Evolutionary conservation across 1,284 basidiomycete genomes (phyloP).

Genomic region (Apiotrichum akiyoshidainum): DNA sequence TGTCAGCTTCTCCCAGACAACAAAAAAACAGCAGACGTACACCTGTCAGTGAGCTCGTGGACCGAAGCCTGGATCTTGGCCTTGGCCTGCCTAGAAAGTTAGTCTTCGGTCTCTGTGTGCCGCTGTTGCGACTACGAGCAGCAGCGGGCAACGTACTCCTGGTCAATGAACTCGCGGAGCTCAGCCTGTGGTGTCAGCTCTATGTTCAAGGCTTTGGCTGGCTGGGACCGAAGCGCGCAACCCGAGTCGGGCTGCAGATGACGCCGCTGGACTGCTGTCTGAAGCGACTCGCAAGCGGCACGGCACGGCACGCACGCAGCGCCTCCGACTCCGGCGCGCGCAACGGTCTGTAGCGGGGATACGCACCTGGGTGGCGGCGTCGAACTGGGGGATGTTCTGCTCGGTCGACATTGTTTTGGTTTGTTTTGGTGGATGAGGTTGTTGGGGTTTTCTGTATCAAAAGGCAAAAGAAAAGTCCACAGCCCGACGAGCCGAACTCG

Average conservation of each 20-base stretch:
- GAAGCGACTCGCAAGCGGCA: too few species aligned
- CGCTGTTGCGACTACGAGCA: too few species aligned
- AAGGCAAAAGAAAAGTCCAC: background rate
- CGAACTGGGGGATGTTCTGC: constrained; percentile 57
- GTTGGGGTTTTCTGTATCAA: too few species aligned
- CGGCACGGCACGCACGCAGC: too few species aligned
- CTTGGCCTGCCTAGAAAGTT: constrained; percentile 62
- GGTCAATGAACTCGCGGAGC: constrained; percentile 75
- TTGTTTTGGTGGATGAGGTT: background rate
- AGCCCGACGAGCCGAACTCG: background rate
- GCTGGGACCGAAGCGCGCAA: background rate
- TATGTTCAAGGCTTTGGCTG: background rate
- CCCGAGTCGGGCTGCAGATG: background rate
- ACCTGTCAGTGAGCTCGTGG: constrained; percentile 52
- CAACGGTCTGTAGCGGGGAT: background rate
- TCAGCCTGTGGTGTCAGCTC: constrained; percentile 62
- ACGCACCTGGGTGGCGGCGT: constrained; percentile 71
- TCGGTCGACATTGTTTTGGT: constrained; percentile 25
- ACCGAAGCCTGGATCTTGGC: constrained; percentile 65
- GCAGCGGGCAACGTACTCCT: constrained; percentile 54
- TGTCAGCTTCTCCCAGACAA: constrained; percentile 10
- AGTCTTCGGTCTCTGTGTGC: background rate
- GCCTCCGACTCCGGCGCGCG: too few species aligned
- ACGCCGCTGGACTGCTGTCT: background rate
- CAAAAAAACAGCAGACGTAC: constrained; percentile 34